Percentiles rank a stretch among this genome's conserved stretches.
These are phyloP conservation scores for Coccomyxa subellipsoidea DNA, from an alignment of 163 green algal species.

Conservation along the genomic window DNA sequence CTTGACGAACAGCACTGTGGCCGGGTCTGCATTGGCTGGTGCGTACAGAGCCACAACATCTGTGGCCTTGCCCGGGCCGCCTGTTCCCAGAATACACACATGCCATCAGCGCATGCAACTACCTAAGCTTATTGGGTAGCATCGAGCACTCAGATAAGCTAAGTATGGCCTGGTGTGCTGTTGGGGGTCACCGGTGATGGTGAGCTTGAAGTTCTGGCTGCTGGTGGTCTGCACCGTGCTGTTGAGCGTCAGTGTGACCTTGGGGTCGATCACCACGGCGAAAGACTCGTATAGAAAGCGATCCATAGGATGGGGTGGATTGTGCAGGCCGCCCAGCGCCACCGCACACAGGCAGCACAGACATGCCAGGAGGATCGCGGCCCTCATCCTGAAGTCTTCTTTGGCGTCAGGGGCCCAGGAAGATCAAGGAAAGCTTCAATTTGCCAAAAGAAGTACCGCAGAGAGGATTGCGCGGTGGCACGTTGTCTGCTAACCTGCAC, in stretches of 20 bases:
- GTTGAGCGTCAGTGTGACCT: background rate
- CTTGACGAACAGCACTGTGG: constrained; percentile 2
- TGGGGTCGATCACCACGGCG: background rate
- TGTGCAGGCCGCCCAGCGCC: background rate
- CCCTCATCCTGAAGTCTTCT: too few relatives aligned
- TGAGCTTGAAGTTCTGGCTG: background rate
- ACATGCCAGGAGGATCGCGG: too few relatives aligned
- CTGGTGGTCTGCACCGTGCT: background rate
- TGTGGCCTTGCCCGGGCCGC: constrained; percentile 1
- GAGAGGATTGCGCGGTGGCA: too few relatives aligned
- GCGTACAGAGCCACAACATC: background rate
- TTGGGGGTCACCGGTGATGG: background rate
- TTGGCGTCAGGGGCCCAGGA: too few relatives aligned
- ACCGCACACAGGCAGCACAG: background rate
- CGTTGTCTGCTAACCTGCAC: too few relatives aligned
- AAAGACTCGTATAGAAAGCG: background rate
- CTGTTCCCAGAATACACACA: too few relatives aligned
- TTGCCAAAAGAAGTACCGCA: too few relatives aligned
- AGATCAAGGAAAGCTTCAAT: too few relatives aligned
- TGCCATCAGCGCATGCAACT: too few relatives aligned
- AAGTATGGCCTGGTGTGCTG: too few relatives aligned
- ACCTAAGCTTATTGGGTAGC: too few relatives aligned
- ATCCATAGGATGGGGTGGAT: background rate
- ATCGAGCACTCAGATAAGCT: too few relatives aligned
- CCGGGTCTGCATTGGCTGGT: background rate